Conservation (phyloP, 345 rosid genomes). For the Populus ilicifolia region DNA sequence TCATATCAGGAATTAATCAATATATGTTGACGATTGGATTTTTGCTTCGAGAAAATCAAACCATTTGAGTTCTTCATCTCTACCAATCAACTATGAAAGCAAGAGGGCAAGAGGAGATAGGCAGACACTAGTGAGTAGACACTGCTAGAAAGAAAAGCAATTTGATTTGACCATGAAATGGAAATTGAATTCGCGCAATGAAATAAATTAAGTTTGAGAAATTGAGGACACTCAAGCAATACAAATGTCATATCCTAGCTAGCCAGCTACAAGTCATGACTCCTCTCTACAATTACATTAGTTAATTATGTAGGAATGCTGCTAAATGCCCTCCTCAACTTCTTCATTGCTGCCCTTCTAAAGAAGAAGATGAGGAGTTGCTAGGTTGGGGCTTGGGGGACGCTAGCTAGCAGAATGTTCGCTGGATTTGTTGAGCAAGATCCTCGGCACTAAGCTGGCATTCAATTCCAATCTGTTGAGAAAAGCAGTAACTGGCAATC, state of each 20-base stretch:
- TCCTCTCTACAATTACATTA: conserved; percentile 9
- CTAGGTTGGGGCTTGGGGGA: background rate
- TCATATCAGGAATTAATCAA: too few relatives aligned
- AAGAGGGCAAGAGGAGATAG: background rate
- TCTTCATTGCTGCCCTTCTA: background rate
- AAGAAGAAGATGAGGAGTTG: background rate
- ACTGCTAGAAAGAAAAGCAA: background rate
- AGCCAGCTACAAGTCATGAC: background rate
- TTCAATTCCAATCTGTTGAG: conserved; percentile 82
- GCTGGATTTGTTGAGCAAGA: conserved; percentile 81
- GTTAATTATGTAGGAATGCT: conserved; percentile 1
- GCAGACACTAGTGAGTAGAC: background rate
- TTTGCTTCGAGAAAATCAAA: background rate
- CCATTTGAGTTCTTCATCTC: background rate
- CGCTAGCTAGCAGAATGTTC: conserved; percentile 54
- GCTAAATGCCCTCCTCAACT: conserved; percentile 4
- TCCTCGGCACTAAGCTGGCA: conserved; percentile 96
- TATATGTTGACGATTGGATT: background rate
- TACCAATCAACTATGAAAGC: background rate
- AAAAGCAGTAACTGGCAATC: conserved; percentile 3
- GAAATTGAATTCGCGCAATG: background rate
- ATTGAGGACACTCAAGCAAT: background rate
- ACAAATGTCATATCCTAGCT: background rate
- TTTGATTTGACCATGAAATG: background rate
- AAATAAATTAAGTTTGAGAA: background rate